phyloP scores from a whole-genome alignment of 768 basidiomycete species.

The Lentinula aciculospora region DNA sequence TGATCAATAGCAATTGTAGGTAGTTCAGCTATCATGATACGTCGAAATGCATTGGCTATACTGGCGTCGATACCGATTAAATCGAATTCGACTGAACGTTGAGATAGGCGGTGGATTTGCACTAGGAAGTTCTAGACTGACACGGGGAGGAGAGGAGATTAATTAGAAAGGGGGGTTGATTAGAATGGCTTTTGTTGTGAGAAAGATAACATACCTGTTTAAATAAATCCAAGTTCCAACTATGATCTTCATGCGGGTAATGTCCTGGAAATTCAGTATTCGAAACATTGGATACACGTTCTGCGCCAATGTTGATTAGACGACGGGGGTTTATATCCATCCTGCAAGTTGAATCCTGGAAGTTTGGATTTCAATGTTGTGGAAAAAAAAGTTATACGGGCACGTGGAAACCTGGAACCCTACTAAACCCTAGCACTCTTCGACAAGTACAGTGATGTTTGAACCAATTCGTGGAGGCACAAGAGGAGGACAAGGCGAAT shows the following conservation, averaged over 20 bases:
- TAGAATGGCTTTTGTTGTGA: not conserved
- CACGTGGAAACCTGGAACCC: no score
- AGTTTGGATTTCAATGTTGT: not conserved
- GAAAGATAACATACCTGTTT: constrained; percentile 47
- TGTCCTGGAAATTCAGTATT: constrained; percentile 91
- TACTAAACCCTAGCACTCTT: no score
- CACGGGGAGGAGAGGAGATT: constrained; percentile 13
- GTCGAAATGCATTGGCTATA: constrained; percentile 89
- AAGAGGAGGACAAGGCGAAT: constrained; percentile 85
- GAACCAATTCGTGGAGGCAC: constrained; percentile 87
- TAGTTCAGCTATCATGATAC: constrained; percentile 94
- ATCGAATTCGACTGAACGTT: constrained; percentile 89
- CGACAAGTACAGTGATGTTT: no score
- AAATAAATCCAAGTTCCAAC: constrained; percentile 77
- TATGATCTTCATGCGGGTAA: constrained; percentile 76
- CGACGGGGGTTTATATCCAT: constrained; percentile 28
- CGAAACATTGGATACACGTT: constrained; percentile 74
- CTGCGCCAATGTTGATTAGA: constrained; percentile 65
- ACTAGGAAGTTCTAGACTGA: constrained; percentile 65
- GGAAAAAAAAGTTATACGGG: not conserved
- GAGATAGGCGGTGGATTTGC: constrained; percentile 72
- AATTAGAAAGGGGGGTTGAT: constrained; percentile 11
- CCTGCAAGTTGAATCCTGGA: not conserved
- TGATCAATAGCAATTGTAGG: constrained; percentile 89
- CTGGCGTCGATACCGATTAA: constrained; percentile 93